Evolutionary conservation across 1,139 yeast species (phyloP).

Genomic region (Pneumocystis canis): DNA sequence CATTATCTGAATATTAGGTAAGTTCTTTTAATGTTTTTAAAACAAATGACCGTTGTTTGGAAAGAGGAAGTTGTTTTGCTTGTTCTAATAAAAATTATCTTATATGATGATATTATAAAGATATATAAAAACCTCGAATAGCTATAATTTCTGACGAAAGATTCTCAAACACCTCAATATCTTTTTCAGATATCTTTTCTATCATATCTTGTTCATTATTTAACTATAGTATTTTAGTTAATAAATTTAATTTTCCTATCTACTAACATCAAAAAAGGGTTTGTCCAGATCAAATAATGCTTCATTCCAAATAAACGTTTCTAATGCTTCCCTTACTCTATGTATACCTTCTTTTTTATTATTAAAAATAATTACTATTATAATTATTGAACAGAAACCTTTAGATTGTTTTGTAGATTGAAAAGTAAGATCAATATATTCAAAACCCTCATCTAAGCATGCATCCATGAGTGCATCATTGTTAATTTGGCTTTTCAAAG

Average conservation of each 20-base stretch:
- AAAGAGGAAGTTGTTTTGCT: background rate
- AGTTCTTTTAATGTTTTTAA: background rate
- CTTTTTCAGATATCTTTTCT: background rate
- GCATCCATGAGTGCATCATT: background rate
- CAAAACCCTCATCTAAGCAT: slow-evolving; percentile 10
- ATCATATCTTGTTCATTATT: background rate
- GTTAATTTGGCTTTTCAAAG: background rate
- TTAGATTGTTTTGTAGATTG: slow-evolving; percentile 6
- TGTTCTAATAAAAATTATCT: background rate
- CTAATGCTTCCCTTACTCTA: slow-evolving; percentile 8
- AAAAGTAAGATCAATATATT: slow-evolving; percentile 6
- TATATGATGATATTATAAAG: background rate
- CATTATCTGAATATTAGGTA: background rate
- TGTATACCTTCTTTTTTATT: slow-evolving; percentile 7
- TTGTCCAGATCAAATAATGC: background rate
- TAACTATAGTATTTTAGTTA: background rate
- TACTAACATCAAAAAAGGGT: background rate
- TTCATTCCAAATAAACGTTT: slow-evolving; percentile 8
- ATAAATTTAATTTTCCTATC: background rate
- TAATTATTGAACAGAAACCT: background rate
- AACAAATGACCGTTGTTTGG: background rate
- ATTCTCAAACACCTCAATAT: background rate
- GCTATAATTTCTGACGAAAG: background rate
- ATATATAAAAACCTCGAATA: background rate
- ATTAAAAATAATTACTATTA: background rate